A percentile compares a stretch with the other conserved stretches of the same genome.
Conservation (phyloP, 2,329 filamentous ascomycete species). For the Fusarium domesticum region DNA sequence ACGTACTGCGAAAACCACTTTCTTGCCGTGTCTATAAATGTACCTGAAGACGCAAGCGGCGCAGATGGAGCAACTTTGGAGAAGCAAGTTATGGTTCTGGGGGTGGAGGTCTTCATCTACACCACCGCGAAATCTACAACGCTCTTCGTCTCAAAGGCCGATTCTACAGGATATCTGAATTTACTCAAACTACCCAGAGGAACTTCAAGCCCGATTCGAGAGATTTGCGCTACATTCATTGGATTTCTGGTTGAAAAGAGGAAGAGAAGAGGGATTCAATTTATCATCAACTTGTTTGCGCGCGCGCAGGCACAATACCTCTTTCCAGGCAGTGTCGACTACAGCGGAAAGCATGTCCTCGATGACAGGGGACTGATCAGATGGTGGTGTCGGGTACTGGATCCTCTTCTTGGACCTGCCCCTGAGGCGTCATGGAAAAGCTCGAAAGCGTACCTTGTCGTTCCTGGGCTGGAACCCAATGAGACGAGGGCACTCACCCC, state of each 20-base stretch:
- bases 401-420: constrained; percentile 63
- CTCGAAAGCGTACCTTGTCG: constrained; percentile 76
- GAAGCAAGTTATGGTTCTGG: constrained; percentile 68
- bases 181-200: constrained; percentile 61
- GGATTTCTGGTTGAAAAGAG: constrained; percentile 68
- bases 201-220: constrained; percentile 69
- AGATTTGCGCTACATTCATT: constrained; percentile 72
- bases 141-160: constrained; percentile 93
- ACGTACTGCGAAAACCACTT: constrained; percentile 89
- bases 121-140: constrained; percentile 77
- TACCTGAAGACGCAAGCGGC: constrained; percentile 17
- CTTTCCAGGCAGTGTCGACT: constrained; percentile 87
- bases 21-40: constrained; percentile 50
- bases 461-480: constrained; percentile 80
- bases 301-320: constrained; percentile 90
- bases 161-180: constrained; percentile 85
- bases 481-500: constrained; percentile 82
- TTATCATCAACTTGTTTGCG: constrained; percentile 87
- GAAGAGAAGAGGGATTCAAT: constrained; percentile 60
- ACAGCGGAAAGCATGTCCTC: constrained; percentile 81
- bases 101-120: constrained; percentile 85
- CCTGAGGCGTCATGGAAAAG: constrained; percentile 40
- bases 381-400: constrained; percentile 92
- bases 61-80: constrained; percentile 26
- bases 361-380: constrained; percentile 86